Evolutionary conservation across 108 stramenopile genomes (phyloP).

Genomic region (Fistulifera pelliculosa): DNA sequence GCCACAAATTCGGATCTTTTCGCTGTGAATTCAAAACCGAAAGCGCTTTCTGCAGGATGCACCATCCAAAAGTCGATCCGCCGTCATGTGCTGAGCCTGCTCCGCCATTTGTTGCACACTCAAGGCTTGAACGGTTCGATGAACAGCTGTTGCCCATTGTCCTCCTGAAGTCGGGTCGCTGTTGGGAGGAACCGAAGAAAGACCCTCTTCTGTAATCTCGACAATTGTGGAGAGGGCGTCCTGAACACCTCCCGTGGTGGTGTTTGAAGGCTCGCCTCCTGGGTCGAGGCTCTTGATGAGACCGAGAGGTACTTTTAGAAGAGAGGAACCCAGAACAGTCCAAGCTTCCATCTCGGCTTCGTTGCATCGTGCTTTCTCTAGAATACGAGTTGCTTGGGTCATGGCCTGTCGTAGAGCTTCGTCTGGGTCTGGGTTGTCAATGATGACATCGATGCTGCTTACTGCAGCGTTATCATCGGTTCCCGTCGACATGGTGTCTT

Average conservation of each 20-base stretch:
- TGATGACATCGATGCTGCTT: no score
- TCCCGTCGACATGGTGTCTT: no score
- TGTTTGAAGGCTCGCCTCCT: constrained; percentile 4
- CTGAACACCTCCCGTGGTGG: constrained; percentile 55
- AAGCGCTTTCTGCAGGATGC: constrained; percentile 10
- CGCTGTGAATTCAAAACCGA: constrained; percentile 9
- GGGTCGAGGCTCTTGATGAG: constrained; percentile 3
- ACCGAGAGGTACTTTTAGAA: constrained; percentile 23
- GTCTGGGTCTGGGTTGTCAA: no score
- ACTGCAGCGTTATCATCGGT: no score
- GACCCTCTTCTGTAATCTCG: constrained; percentile 5
- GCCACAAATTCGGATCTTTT: constrained; percentile 17
- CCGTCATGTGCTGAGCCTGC: constrained; percentile 19
- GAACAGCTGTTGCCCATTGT: constrained; percentile 45
- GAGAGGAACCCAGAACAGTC: constrained; percentile 40
- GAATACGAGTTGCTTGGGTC: constrained; percentile 1
- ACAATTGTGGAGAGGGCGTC: constrained; percentile 56
- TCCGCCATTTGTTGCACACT: constrained; percentile 24
- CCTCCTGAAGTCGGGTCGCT: constrained; percentile 24
- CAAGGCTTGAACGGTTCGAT: constrained; percentile 26
- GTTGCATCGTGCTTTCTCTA: constrained; percentile 58
- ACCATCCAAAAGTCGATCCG: constrained; percentile 9
- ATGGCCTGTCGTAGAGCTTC: constrained; percentile 5
- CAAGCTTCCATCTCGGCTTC: constrained; percentile 63
- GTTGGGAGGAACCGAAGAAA: constrained; percentile 10